Conservation (phyloP, 805 yeast species). For the Metschnikowia sp. region DNA sequence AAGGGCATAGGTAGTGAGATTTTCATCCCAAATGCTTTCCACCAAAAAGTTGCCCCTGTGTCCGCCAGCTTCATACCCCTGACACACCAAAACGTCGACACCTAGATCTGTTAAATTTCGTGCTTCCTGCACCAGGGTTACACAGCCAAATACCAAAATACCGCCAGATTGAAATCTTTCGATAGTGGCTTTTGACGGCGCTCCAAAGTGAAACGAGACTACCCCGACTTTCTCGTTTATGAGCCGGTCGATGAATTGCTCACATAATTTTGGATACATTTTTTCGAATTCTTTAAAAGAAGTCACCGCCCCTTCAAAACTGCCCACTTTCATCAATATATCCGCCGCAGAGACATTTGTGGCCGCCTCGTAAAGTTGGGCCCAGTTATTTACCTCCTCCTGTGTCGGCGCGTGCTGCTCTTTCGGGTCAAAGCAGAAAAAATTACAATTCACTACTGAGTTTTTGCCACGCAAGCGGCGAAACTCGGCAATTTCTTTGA, state of each 20-base stretch:
- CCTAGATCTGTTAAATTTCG: conserved; percentile 23
- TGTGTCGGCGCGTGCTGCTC: conserved; percentile 13
- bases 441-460: conserved; percentile 41
- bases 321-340: background rate
- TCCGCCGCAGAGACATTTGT: background rate
- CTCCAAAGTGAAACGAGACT: conserved; percentile 55
- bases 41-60: conserved; percentile 50
- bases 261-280: conserved; percentile 14
- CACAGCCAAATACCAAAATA: conserved; percentile 44
- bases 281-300: conserved; percentile 31
- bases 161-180: conserved; percentile 32
- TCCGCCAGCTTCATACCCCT: conserved; percentile 66
- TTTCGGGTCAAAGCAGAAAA: conserved; percentile 41
- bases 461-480: conserved; percentile 11
- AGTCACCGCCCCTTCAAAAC: conserved; percentile 22
- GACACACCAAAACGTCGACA: conserved; percentile 49
- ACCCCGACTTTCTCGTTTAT: conserved; percentile 35
- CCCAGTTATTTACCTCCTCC: conserved; percentile 24
- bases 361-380: conserved; percentile 14
- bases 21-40: conserved; percentile 26
- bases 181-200: conserved; percentile 33
- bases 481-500: conserved; percentile 15
- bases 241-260: conserved; percentile 18
- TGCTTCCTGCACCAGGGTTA: conserved; percentile 47
- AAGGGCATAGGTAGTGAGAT: conserved; percentile 33